Evolutionary conservation across 345 rosid species (phyloP).

Genomic region (Linum lewisii): DNA sequence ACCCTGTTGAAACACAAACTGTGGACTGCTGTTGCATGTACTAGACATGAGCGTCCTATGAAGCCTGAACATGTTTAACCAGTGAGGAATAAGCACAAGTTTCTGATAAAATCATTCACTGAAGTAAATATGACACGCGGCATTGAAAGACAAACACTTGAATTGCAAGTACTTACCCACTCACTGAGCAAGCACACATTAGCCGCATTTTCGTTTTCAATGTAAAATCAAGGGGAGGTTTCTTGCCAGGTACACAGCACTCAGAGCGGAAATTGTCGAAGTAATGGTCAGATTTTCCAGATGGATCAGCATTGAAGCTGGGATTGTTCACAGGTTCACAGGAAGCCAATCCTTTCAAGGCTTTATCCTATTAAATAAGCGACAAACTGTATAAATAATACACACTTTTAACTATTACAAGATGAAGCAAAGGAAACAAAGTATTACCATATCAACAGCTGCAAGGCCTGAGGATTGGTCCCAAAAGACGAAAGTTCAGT

Average conservation of each 20-base stretch:
- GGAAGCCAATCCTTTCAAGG: constrained; percentile 72
- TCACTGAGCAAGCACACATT: constrained; percentile 49
- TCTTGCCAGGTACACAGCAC: constrained; percentile 41
- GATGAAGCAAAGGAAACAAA: constrained; percentile 11
- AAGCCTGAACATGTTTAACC: constrained; percentile 42
- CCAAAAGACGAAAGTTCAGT: constrained; percentile 62
- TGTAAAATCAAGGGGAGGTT: constrained; percentile 77
- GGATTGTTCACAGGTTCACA: constrained; percentile 26
- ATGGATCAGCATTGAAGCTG: constrained; percentile 24
- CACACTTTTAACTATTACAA: background rate
- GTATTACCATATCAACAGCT: constrained; percentile 69
- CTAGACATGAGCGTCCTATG: constrained; percentile 48
- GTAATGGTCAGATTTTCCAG: constrained; percentile 29
- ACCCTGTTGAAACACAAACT: constrained; percentile 22
- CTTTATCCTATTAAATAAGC: constrained; percentile 52
- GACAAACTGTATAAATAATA: background rate
- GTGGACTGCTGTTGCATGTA: constrained; percentile 40
- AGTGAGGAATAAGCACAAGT: background rate
- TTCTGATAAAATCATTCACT: background rate
- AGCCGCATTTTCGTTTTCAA: constrained; percentile 65
- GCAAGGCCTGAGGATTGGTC: constrained; percentile 37
- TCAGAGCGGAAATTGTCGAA: constrained; percentile 40
- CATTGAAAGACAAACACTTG: background rate
- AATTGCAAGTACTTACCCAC: constrained; percentile 43
- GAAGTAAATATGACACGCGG: background rate